Percentiles rank a stretch among this genome's conserved stretches.
Conservation (phyloP, 257 asterid genomes). For the Nicotiana undulata region DNA sequence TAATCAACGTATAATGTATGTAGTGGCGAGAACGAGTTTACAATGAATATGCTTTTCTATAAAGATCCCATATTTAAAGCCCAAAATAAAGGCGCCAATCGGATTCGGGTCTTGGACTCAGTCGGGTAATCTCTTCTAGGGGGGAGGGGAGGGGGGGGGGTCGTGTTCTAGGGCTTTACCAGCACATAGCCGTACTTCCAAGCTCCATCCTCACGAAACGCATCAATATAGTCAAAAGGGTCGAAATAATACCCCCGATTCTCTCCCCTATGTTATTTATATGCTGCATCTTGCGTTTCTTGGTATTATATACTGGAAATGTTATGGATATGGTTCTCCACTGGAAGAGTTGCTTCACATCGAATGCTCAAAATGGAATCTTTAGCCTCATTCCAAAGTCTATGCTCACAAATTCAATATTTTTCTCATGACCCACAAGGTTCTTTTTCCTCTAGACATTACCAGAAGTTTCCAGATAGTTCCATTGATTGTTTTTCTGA, state of each 20-base stretch:
- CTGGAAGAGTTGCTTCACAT: slow-evolving; percentile 6
- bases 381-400: slow-evolving; percentile 21
- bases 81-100: background rate
- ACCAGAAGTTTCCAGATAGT: slow-evolving; percentile 6
- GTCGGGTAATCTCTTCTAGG: background rate
- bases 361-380: slow-evolving; percentile 15
- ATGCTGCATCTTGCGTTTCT: slow-evolving; percentile 3
- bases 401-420: slow-evolving; percentile 24
- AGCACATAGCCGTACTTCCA: background rate
- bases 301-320: slow-evolving; percentile 18
- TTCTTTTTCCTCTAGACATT: slow-evolving; percentile 9
- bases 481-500: background rate
- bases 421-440: background rate
- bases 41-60: too few relatives aligned
- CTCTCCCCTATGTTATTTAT: background rate
- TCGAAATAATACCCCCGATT: background rate
- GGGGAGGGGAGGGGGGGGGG: too few relatives aligned
- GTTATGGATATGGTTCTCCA: slow-evolving; percentile 29
- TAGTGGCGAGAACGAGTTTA: too few relatives aligned
- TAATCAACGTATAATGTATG: too few relatives aligned
- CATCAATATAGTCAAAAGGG: background rate
- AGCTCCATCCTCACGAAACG: background rate
- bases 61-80: too few relatives aligned
- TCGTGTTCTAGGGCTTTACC: background rate
- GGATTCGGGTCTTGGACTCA: background rate